phyloP scores from a whole-genome alignment of 176 grass and related monocot species.

The Saccharum officinarum region DNA sequence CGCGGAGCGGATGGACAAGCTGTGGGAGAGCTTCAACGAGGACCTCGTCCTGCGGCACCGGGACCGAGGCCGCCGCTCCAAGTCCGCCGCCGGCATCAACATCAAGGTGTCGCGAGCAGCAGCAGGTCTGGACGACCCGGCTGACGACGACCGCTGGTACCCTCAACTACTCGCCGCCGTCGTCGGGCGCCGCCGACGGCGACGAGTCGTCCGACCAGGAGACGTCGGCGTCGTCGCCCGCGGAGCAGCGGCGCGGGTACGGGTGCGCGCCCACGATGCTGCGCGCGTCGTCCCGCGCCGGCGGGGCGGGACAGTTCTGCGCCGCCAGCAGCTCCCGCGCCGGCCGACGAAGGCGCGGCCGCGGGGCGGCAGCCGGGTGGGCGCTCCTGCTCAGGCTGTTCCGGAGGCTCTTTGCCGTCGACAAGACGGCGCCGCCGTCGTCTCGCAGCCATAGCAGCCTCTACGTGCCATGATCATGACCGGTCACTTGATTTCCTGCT shows the following conservation, averaged over 20 bases:
- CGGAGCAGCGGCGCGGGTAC: background rate
- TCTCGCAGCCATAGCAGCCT: background rate
- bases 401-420: conserved; percentile 42
- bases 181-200: background rate
- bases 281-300: conserved; percentile 40
- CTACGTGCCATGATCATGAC: conserved; percentile 22
- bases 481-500: background rate
- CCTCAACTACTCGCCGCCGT: background rate
- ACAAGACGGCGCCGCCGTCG: background rate
- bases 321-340: background rate
- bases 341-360: background rate
- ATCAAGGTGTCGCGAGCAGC: too few species aligned
- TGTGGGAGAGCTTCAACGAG: conserved; percentile 72
- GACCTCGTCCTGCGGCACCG: conserved; percentile 17
- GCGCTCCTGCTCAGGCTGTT: conserved; percentile 46
- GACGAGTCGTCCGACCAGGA: background rate
- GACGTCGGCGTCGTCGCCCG: background rate
- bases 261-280: conserved; percentile 42
- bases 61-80: background rate
- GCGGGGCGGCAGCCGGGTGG: conserved; percentile 26
- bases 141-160: background rate
- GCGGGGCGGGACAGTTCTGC: conserved; percentile 25
- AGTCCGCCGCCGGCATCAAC: background rate
- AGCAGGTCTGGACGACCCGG: too few species aligned
- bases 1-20: conserved; percentile 58